Conservation (phyloP, 192 early-diverging fungal species). For the Umbelopsis sp. region DNA sequence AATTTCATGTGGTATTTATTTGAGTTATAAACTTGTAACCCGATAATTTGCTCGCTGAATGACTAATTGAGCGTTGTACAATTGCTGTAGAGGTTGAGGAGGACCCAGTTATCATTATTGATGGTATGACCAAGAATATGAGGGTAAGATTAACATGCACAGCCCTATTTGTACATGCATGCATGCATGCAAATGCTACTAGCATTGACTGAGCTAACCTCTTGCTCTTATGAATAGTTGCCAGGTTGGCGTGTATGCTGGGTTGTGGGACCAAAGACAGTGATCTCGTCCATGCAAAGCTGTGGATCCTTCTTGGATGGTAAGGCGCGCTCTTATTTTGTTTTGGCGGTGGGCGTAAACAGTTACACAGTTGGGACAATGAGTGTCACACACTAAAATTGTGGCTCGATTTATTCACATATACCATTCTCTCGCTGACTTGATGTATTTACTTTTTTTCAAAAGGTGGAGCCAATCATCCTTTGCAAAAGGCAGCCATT, state of each 20-base stretch:
- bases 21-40: too few species aligned
- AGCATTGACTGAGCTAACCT: not conserved
- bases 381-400: too few species aligned
- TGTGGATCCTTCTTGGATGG: slow-evolving; percentile 55
- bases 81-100: slow-evolving; percentile 45
- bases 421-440: not conserved
- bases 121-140: slow-evolving; percentile 56
- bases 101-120: slow-evolving; percentile 52
- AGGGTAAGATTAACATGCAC: slow-evolving; percentile 25
- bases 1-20: not conserved
- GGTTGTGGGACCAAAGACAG: slow-evolving; percentile 55
- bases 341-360: too few species aligned
- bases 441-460: not conserved
- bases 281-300: slow-evolving; percentile 53
- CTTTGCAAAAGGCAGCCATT: slow-evolving; percentile 52
- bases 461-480: slow-evolving; percentile 55
- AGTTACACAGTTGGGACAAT: too few species aligned
- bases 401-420: not conserved
- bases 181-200: not conserved
- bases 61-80: not conserved
- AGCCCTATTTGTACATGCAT: not conserved
- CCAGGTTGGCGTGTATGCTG: slow-evolving; percentile 64
- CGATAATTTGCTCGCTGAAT: too few species aligned
- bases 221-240: slow-evolving; percentile 20
- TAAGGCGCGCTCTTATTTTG: not conserved